Percentiles rank a stretch among this genome's conserved stretches.
Conservation (phyloP, 1,139 yeast genomes). For the Pichia sp. region DNA sequence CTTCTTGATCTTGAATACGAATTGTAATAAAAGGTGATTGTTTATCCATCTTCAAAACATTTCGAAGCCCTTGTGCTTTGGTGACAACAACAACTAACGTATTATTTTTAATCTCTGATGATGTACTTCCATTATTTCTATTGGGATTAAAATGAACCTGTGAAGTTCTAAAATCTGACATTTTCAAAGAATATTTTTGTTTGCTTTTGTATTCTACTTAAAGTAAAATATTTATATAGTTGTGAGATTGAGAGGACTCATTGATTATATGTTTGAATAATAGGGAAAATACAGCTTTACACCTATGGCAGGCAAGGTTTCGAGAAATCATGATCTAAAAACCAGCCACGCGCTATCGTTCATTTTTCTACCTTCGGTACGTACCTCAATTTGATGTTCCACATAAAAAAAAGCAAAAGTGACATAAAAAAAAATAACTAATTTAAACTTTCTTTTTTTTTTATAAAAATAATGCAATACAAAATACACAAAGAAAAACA, state of each 20-base stretch:
- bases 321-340: not conserved
- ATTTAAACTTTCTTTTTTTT: too few species aligned
- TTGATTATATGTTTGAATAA: too few species aligned
- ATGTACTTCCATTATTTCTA: not conserved
- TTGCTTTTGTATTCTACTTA: not conserved
- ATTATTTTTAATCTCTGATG: constrained; percentile 11
- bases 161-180: constrained; percentile 14
- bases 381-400: too few species aligned
- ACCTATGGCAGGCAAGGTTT: too few species aligned
- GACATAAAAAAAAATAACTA: not conserved
- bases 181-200: not conserved
- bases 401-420: not conserved
- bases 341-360: constrained; percentile 12
- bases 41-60: constrained; percentile 74
- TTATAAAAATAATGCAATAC: too few species aligned
- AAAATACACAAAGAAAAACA: too few species aligned
- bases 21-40: constrained; percentile 84
- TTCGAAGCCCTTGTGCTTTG: constrained; percentile 68
- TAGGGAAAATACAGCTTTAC: too few species aligned
- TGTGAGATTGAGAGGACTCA: too few species aligned
- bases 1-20: constrained; percentile 74
- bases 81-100: constrained; percentile 30
- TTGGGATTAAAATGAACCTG: constrained; percentile 1
- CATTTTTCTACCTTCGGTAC: too few species aligned
- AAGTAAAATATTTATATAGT: not conserved